Percentiles rank a stretch among this genome's conserved stretches.
phyloP scores from a whole-genome alignment of 1,284 basidiomycete species.

The Cutaneotrichosporon mucoides region DNA sequence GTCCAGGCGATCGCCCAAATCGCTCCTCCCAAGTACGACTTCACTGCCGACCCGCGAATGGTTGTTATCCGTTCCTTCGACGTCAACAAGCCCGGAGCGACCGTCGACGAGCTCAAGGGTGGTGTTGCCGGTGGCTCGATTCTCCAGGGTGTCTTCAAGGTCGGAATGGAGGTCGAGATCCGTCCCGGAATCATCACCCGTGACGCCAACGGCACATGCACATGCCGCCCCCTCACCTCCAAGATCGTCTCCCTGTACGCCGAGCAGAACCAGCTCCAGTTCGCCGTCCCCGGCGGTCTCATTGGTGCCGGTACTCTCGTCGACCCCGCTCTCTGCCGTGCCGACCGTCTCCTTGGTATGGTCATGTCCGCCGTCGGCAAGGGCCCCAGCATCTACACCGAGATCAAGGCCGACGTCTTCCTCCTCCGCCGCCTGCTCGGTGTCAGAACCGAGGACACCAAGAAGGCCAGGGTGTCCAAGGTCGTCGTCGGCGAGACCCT shows the following conservation, averaged over 20 bases:
- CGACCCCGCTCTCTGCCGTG: constrained; percentile 93
- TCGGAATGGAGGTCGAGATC: constrained; percentile 92
- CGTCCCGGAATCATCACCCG: constrained; percentile 96
- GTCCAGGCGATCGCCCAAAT: constrained; percentile 98
- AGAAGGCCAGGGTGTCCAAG: constrained; percentile 91
- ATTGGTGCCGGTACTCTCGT: constrained; percentile 98
- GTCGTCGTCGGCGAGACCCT: constrained; percentile 89
- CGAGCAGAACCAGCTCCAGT: constrained; percentile 89
- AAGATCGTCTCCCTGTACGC: constrained; percentile 87
- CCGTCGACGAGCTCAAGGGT: constrained; percentile 94
- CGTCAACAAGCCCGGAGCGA: constrained; percentile 97
- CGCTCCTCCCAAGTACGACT: constrained; percentile 89
- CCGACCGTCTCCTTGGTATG: constrained; percentile 93
- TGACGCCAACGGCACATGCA: constrained; percentile 82
- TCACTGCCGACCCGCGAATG: constrained; percentile 81
- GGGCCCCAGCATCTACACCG: constrained; percentile 88
- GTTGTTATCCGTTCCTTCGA: constrained; percentile 99
- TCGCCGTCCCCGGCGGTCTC: constrained; percentile 93
- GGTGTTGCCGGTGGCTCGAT: constrained; percentile 98
- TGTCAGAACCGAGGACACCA: constrained; percentile 97
- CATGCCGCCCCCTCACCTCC: constrained; percentile 90
- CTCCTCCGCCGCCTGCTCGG: constrained; percentile 90
- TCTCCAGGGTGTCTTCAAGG: constrained; percentile 80
- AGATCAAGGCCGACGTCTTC: constrained; percentile 62
- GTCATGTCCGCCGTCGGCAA: constrained; percentile 91